Evolutionary conservation across 192 early-diverging fungal species (phyloP).

Genomic region (Chytriomyces sp.): DNA sequence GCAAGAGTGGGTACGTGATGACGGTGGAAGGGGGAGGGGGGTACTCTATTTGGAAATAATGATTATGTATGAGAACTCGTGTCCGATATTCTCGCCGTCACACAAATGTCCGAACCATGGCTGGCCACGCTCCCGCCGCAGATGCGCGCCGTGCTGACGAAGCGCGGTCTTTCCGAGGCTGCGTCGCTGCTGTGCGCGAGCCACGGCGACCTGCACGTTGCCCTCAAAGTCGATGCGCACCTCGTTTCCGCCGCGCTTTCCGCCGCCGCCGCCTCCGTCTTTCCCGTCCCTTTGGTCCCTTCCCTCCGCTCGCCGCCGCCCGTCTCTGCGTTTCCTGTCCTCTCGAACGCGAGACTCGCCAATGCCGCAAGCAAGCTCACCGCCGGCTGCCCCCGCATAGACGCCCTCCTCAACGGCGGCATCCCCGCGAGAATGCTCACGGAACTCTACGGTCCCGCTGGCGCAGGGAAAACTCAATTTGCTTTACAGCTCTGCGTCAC

Average conservation of each 20-base stretch:
- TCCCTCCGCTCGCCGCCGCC: too few species aligned
- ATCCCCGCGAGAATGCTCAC: constrained; percentile 33
- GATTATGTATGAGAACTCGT: too few species aligned
- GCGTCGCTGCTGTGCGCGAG: not conserved
- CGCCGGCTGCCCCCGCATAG: constrained; percentile 27
- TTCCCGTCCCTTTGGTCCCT: too few species aligned
- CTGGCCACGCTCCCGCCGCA: not conserved
- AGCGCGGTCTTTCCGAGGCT: not conserved
- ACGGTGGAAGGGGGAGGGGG: too few species aligned
- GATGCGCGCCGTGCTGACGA: not conserved
- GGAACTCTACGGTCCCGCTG: constrained; percentile 58
- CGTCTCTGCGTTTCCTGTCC: too few species aligned
- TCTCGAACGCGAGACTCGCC: too few species aligned
- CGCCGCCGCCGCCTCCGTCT: not conserved
- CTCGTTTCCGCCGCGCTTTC: not conserved
- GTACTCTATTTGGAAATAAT: too few species aligned
- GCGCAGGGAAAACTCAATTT: constrained; percentile 85
- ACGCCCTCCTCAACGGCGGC: constrained; percentile 38
- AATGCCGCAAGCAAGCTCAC: too few species aligned
- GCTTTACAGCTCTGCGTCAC: constrained; percentile 78
- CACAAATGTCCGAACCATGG: too few species aligned
- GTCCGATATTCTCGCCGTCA: too few species aligned
- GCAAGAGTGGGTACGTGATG: too few species aligned
- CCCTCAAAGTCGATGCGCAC: not conserved
- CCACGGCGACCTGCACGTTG: not conserved